Conservation (phyloP, 345 rosid species). For the Eucalyptus marginata region DNA sequence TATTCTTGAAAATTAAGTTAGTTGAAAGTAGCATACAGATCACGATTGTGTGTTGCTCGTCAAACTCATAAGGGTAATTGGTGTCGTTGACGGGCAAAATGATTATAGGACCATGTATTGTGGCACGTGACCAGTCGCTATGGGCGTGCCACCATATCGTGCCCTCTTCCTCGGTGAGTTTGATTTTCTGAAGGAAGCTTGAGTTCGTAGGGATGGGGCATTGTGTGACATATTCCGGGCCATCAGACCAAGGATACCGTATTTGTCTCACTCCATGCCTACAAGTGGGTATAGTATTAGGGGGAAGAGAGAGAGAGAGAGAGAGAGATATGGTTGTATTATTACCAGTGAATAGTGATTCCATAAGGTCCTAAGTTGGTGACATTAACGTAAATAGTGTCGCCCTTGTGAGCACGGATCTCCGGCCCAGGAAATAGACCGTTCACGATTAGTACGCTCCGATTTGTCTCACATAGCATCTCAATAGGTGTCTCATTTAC, state of each 20-base stretch:
- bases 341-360: not conserved
- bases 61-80: not conserved
- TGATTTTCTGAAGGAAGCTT: not conserved
- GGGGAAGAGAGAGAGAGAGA: not conserved
- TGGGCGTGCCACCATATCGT: not conserved
- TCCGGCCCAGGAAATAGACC: not conserved
- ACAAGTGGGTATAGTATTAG: not conserved
- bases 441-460: not conserved
- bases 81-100: not conserved
- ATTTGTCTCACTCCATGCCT: not conserved
- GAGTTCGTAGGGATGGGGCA: not conserved
- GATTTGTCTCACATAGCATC: not conserved
- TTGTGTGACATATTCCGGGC: not conserved
- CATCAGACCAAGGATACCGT: not conserved
- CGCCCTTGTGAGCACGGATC: not conserved
- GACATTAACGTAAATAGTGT: not conserved
- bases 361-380: not conserved
- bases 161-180: not conserved
- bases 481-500: not conserved
- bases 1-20: not conserved
- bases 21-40: not conserved
- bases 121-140: not conserved
- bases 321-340: not conserved
- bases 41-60: not conserved
- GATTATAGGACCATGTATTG: not conserved